phyloP scores from a whole-genome alignment of 208 protist species.

The Wallacemonas sp. region DNA sequence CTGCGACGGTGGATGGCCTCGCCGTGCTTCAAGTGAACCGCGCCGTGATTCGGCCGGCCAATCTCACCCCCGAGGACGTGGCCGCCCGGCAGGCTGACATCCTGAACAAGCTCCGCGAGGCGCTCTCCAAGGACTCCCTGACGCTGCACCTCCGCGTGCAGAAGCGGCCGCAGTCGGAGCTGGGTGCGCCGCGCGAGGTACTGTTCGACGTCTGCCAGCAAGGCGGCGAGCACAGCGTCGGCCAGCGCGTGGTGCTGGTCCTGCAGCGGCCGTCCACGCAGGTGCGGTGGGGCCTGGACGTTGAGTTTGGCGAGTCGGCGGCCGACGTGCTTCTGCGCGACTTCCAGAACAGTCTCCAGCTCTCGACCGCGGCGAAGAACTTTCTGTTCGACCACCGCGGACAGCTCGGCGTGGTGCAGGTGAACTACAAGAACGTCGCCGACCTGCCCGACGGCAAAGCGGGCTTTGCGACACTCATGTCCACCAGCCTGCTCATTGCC shows the following conservation, averaged over 20 bases:
- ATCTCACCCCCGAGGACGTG: conserved; percentile 18
- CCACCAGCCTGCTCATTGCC: conserved; percentile 1
- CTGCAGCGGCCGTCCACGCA: conserved; percentile 42
- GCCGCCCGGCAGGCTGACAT: conserved; percentile 8
- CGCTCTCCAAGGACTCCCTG: conserved; percentile 17
- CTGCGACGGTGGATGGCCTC: conserved; percentile 19
- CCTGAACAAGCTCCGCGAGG: conserved; percentile 19
- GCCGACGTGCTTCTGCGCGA: conserved; percentile 28
- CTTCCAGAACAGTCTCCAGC: conserved; percentile 23
- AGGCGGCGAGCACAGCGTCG: conserved; percentile 49
- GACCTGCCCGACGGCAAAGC: conserved; percentile 16
- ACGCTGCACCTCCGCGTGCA: conserved; percentile 28
- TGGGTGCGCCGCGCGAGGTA: conserved; percentile 50
- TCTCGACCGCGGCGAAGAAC: conserved; percentile 50
- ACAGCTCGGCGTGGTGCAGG: conserved; percentile 32
- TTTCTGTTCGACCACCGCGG: conserved; percentile 48
- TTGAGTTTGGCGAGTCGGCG: conserved; percentile 17
- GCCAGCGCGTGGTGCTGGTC: conserved; percentile 59
- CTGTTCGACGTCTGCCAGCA: conserved; percentile 47
- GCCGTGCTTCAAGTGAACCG: conserved; percentile 54
- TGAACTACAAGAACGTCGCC: conserved; percentile 46
- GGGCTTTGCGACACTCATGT: not conserved
- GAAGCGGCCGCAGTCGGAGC: conserved; percentile 26
- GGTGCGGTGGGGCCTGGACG: conserved; percentile 55
- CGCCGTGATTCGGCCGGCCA: conserved; percentile 23